Evolutionary conservation across 768 basidiomycete genomes (phyloP), one percentile per base, ranked within the genome.

Genomic region (Suillus clintonianus): DNA sequence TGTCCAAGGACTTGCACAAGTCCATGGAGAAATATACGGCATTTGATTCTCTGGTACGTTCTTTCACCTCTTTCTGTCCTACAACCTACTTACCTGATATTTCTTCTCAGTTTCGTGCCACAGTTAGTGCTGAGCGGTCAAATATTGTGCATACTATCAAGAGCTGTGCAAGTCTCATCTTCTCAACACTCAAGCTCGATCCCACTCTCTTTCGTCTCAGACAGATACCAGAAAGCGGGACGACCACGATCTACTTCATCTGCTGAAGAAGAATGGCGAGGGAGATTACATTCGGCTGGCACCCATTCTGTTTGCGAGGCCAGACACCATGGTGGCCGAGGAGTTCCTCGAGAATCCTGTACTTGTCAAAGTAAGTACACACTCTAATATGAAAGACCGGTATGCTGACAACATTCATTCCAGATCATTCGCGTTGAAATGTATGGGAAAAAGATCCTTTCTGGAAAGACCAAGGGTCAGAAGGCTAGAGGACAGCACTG

Each of bases 141-240:
- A 47, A 59, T 14, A 59, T 59, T 22, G 30, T 59, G 7, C 27
- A 43, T 11, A n/a, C 59, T 6, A 59, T 59, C 59, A 59, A 59
- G 13, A 14, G 34, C 17, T 43, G 59, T 6, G 27, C 59, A 15
- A 3, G 59, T 14, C 2, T 60, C 8, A 50, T 60, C 4, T 60
- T 60, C 17, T 2, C 59, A 14, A 0, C 17, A 2, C 34, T 47
- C 10, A 43, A 43, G 15, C 59, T 60, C 4, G 42, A 60, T 14
- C 59, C 59, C 0, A 32, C 42, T 0, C 59, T 48, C n/a, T 32
- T 2, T 19, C 27, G 5, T 41, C 30, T 17, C 50, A 51, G 2
- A 51, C 50, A 5, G 50, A 41, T 13, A 4, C 11, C 27, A 2
- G 27, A n/a, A 48, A 60, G 59, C 4, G 22, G 4, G 43, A 43